Evolutionary conservation across 1,284 basidiomycete species (phyloP), one percentile per base, ranked within the genome.

Genomic region (Naganishia sp.): DNA sequence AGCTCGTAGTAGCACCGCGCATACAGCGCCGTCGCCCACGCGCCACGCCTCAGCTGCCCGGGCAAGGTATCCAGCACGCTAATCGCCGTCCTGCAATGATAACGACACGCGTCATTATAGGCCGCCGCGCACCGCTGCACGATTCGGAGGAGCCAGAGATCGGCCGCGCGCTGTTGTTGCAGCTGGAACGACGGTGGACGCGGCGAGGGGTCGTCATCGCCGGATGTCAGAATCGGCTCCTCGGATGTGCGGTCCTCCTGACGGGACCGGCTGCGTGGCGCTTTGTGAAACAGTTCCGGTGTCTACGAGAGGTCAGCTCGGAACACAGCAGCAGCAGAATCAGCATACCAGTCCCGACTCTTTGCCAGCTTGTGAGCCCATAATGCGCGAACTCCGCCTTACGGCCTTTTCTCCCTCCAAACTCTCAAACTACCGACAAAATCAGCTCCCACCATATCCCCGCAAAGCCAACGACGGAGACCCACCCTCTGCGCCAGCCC

Each of bases 1-100:
- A 86, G 84, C 77, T 95, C 93, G 78, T 92, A 95, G 75, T 91
- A 88, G 45, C 90, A 89, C 76, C 87, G 85, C 6, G 90, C 94
- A 32, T 90, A 85, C 83, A 94, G 85, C 28, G 88, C 86, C 74
- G 93, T 83, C 46, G 90, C 88, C 83, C 86, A 87, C 57, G 88
- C 84, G 49, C 88, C 87, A 65, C 85, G 82, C 76, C 90, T 87
- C 69, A 94, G 87, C 63, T 85, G 83, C 64, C 82, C 77, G n/a
- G 92, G 91, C 70, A 97, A 81, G 70, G 83, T 81, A 73, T 90
- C 88, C 52, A 96, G 81, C 74, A 90, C 88, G 47, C 84, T 83
- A 45, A 95, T 77, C 73, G 89, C 92, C 71, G 83, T 83, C 70
- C 84, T 82, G 71, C 87, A 90, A 71, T 92, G 86, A 78, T 90